These are phyloP conservation scores for Thinopyrum elongatum DNA, from an alignment of 176 grass and related monocot genomes.

Conservation along the genomic window DNA sequence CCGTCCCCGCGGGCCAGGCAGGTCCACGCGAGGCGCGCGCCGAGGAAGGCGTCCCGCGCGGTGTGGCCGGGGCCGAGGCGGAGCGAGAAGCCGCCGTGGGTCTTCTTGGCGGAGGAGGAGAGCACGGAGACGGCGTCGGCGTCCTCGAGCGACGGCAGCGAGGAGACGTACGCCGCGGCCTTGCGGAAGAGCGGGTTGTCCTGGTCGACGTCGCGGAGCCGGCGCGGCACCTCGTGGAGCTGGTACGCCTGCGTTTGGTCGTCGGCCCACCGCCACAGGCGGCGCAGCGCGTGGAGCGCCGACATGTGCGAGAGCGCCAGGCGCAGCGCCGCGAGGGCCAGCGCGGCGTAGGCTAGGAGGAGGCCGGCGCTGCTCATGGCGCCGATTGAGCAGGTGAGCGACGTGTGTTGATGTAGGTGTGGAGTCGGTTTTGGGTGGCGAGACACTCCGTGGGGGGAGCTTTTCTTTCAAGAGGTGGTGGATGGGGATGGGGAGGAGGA, in stretches of 20 bases:
- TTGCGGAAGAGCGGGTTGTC: constrained; percentile 58
- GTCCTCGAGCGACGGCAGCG: constrained; percentile 53
- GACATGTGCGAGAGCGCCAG: constrained; percentile 63
- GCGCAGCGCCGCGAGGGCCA: constrained; percentile 25
- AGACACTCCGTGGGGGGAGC: no score
- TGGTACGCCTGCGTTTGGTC: constrained; percentile 75
- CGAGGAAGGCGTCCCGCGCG: constrained; percentile 50
- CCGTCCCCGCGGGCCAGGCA: not conserved
- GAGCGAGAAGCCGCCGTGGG: constrained; percentile 38
- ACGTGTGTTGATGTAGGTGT: no score
- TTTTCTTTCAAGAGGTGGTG: no score
- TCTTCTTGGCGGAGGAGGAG: constrained; percentile 32
- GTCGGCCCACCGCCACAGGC: constrained; percentile 61
- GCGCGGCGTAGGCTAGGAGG: no score
- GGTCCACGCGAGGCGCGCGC: constrained; percentile 45
- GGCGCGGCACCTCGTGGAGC: constrained; percentile 61
- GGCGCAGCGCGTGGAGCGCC: constrained; percentile 27
- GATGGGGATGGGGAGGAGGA: no score
- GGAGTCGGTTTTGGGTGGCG: no score
- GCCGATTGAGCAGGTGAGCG: no score
- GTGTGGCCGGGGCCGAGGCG: constrained; percentile 34
- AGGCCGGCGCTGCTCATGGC: no score
- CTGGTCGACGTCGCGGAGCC: not conserved
- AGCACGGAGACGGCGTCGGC: constrained; percentile 36
- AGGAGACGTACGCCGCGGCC: constrained; percentile 44